phyloP scores from a whole-genome alignment of 805 yeast genomes.

The Wickerhamiella cacticola region DNA sequence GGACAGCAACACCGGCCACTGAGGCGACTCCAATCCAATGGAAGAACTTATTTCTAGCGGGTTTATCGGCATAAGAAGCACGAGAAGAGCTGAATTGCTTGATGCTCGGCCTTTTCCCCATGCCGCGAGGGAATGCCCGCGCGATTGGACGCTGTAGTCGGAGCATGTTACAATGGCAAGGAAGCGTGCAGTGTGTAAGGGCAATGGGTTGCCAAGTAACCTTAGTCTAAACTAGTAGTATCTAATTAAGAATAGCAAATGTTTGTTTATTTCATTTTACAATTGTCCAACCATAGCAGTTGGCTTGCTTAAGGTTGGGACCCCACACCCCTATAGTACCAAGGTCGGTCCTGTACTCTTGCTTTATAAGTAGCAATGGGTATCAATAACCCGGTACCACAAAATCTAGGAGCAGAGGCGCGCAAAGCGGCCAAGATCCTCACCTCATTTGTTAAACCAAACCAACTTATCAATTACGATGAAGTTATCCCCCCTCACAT shows the following conservation, averaged over 20 bases:
- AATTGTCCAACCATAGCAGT: too few species aligned
- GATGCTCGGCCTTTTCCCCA: too few species aligned
- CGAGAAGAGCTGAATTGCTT: not conserved
- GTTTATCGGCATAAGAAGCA: not conserved
- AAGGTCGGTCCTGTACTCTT: too few species aligned
- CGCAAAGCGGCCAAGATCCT: conserved; percentile 90
- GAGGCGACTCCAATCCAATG: conserved; percentile 7
- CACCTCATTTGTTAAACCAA: conserved; percentile 84
- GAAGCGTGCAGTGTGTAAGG: not conserved
- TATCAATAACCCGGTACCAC: conserved; percentile 88
- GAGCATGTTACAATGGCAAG: conserved; percentile 1
- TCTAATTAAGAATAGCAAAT: too few species aligned
- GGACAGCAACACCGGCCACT: conserved; percentile 19
- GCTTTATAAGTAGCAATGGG: conserved; percentile 44
- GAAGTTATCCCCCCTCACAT: conserved; percentile 78
- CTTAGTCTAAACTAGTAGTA: too few species aligned
- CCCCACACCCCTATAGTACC: too few species aligned
- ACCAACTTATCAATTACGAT: conserved; percentile 83
- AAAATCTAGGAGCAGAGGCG: conserved; percentile 75
- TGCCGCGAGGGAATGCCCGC: not conserved
- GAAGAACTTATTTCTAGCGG: not conserved
- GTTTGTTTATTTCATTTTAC: too few species aligned
- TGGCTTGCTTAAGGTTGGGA: too few species aligned
- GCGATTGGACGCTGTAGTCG: not conserved
- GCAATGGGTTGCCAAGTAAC: too few species aligned